phyloP scores from a whole-genome alignment of 208 protist genomes.

The Acanthamoeba polyphaga region DNA sequence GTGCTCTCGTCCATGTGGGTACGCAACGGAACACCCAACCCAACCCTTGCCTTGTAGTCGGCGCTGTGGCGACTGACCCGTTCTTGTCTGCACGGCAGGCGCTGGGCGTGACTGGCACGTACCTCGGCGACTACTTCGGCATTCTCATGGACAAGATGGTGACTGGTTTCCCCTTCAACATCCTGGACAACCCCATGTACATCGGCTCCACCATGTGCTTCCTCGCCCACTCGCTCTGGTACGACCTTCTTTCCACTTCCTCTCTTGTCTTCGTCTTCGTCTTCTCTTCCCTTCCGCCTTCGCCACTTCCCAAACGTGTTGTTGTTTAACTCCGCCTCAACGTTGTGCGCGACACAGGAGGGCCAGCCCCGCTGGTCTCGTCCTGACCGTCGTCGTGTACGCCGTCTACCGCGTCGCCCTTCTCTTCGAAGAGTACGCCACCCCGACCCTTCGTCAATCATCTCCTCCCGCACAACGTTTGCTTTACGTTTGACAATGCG shows the following conservation, averaged over 20 bases:
- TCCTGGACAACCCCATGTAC: conserved; percentile 96
- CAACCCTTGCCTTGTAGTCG: not conserved
- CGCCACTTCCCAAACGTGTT: not conserved
- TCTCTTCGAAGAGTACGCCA: conserved; percentile 90
- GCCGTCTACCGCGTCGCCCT: conserved; percentile 93
- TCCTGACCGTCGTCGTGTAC: conserved; percentile 90
- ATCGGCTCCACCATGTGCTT: conserved; percentile 94
- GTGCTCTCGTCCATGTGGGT: conserved; percentile 89
- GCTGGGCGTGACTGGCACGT: conserved; percentile 95
- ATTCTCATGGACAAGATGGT: conserved; percentile 93
- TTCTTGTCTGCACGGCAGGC: not conserved
- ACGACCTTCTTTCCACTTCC: conserved; percentile 71
- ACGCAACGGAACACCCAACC: not conserved
- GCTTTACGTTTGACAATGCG: too few species aligned
- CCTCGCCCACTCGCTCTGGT: conserved; percentile 89
- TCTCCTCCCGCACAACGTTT: not conserved
- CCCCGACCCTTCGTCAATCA: not conserved
- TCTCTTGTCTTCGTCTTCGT: not conserved
- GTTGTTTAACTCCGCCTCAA: not conserved
- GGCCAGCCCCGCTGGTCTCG: conserved; percentile 89
- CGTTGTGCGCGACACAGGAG: conserved; percentile 35
- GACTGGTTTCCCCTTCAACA: conserved; percentile 95
- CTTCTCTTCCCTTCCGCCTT: not conserved
- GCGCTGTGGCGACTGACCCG: not conserved
- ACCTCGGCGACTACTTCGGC: conserved; percentile 96